Percentiles rank a stretch among this genome's conserved stretches.
phyloP scores from a whole-genome alignment of 345 rosid species.

The Corymbia maculata region DNA sequence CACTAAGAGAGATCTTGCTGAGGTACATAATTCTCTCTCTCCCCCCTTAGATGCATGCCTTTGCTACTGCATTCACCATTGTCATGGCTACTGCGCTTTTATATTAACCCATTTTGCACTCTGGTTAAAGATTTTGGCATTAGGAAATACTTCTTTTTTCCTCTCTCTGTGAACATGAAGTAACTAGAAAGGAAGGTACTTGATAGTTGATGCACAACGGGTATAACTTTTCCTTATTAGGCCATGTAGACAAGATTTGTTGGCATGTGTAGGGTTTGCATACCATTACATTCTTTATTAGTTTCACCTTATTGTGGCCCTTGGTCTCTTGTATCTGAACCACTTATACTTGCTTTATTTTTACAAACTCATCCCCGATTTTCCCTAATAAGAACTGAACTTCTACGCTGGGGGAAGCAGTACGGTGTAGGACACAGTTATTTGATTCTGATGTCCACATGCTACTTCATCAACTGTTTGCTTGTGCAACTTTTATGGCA shows the following conservation, averaged over 20 bases:
- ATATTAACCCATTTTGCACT: not conserved
- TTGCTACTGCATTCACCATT: not conserved
- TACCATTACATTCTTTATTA: not conserved
- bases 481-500: not conserved
- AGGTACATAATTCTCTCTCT: constrained; percentile 31
- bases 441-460: not conserved
- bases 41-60: not conserved
- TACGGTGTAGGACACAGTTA: not conserved
- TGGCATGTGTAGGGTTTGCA: not conserved
- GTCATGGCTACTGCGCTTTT: not conserved
- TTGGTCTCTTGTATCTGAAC: not conserved
- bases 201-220: not conserved
- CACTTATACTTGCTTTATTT: not conserved
- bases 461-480: not conserved
- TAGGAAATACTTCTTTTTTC: not conserved
- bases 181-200: not conserved
- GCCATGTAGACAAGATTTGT: not conserved
- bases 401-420: not conserved
- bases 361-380: not conserved
- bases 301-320: not conserved
- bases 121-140: not conserved
- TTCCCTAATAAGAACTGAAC: not conserved
- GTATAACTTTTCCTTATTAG: not conserved
- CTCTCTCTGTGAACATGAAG: not conserved
- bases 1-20: constrained; percentile 81